Percentiles rank a stretch among this genome's conserved stretches.
These are phyloP conservation scores for Pezicula neosporulosa DNA, from an alignment of 2,329 filamentous ascomycete genomes.

Conservation along the genomic window DNA sequence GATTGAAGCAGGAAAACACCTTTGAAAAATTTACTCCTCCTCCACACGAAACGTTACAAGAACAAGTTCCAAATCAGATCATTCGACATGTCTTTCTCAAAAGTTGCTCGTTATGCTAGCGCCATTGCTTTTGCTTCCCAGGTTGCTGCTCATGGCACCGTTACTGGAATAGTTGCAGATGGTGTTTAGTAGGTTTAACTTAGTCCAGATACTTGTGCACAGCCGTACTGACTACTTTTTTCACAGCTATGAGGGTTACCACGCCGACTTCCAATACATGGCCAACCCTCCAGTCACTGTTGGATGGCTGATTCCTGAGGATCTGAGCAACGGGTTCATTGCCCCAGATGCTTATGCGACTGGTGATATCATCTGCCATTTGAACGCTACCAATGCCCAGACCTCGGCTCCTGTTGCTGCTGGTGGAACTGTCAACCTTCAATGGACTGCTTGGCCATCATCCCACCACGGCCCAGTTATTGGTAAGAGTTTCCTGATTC, in stretches of 20 bases:
- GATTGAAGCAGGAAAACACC: constrained; percentile 21
- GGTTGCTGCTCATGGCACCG: constrained; percentile 42
- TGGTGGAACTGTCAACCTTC: constrained; percentile 41
- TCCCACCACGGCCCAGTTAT: constrained; percentile 39
- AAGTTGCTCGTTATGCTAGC: constrained; percentile 16
- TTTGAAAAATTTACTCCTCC: constrained; percentile 7
- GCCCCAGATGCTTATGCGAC: constrained; percentile 38
- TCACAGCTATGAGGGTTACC: constrained; percentile 27
- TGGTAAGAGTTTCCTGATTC: neutral
- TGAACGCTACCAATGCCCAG: constrained; percentile 34
- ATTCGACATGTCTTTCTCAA: constrained; percentile 25
- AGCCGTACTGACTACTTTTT: constrained; percentile 4
- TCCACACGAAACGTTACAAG: constrained; percentile 8
- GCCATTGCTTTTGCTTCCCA: constrained; percentile 30
- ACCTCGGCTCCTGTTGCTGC: constrained; percentile 39
- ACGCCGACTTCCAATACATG: constrained; percentile 21
- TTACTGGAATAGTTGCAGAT: constrained; percentile 41
- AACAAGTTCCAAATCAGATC: constrained; percentile 6
- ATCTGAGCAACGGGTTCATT: constrained; percentile 44
- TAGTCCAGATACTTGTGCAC: constrained; percentile 1
- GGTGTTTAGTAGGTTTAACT: constrained; percentile 31
- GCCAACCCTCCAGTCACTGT: constrained; percentile 22
- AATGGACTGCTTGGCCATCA: constrained; percentile 47
- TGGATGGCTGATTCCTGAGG: constrained; percentile 38
- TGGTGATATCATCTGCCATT: constrained; percentile 48